Conservation (phyloP, 352 stramenopile species). For the Globisporangium ultimum region DNA sequence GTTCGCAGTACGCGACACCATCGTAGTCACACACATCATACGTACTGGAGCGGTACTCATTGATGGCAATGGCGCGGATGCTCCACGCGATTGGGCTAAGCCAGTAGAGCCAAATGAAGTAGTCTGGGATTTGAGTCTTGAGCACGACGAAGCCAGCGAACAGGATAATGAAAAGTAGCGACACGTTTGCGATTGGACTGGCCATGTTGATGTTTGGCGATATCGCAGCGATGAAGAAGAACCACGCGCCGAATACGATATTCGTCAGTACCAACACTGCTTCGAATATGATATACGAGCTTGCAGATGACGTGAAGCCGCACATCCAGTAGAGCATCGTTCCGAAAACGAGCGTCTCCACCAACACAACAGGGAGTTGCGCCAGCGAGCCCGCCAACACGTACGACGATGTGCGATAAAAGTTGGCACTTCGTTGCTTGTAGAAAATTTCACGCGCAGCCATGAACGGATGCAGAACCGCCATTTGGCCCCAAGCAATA, state of each 20-base stretch:
- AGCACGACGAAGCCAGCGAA: conserved; percentile 61
- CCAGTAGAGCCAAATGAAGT: conserved; percentile 76
- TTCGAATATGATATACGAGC: conserved; percentile 71
- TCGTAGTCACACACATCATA: conserved; percentile 38
- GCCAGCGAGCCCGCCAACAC: conserved; percentile 52
- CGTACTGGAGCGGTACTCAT: conserved; percentile 38
- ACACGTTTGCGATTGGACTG: conserved; percentile 54
- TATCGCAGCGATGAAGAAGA: conserved; percentile 48
- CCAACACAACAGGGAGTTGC: conserved; percentile 50
- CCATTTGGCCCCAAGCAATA: conserved; percentile 61
- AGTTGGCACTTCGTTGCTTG: conserved; percentile 86
- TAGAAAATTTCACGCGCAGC: conserved; percentile 73
- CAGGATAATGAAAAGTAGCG: conserved; percentile 62
- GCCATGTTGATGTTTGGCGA: conserved; percentile 43
- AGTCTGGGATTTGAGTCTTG: conserved; percentile 47
- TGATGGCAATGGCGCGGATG: conserved; percentile 39
- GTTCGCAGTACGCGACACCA: conserved; percentile 37
- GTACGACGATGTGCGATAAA: conserved; percentile 82
- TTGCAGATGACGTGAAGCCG: conserved; percentile 49
- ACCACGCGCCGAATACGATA: conserved; percentile 41
- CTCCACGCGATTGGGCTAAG: conserved; percentile 65
- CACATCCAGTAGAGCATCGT: conserved; percentile 88
- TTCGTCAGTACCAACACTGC: conserved; percentile 61
- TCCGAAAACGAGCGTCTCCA: conserved; percentile 81
- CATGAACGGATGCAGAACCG: conserved; percentile 85